Evolutionary conservation across 257 asterid genomes (phyloP).

Genomic region (Gentiana dahurica): DNA sequence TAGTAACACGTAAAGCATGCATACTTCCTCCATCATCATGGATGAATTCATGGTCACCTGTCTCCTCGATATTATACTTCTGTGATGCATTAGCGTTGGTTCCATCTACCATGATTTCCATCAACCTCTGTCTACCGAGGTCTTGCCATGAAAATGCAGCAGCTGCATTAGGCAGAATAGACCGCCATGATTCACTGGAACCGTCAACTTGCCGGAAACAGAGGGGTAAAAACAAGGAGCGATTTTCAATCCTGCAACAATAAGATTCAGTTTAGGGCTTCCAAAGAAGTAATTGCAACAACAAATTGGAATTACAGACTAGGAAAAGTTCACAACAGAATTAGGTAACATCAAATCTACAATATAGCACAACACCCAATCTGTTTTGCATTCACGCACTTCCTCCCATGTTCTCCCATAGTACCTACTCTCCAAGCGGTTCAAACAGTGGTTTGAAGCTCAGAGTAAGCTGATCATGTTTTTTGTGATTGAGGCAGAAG

Average conservation of each 20-base stretch:
- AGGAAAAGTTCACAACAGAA: no score
- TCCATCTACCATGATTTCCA: slow-evolving; percentile 79
- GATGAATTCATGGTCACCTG: slow-evolving; percentile 71
- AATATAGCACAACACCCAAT: no score
- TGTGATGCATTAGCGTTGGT: slow-evolving; percentile 49
- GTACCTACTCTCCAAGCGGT: no score
- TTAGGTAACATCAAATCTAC: no score
- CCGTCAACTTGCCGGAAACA: slow-evolving; percentile 86
- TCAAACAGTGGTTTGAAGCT: no score
- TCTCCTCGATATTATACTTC: slow-evolving; percentile 81
- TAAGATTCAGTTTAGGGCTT: background rate
- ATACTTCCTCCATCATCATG: slow-evolving; percentile 50
- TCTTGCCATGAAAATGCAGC: slow-evolving; percentile 91
- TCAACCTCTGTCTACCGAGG: slow-evolving; percentile 61
- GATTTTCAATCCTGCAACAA: slow-evolving; percentile 78
- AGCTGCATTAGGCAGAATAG: slow-evolving; percentile 76
- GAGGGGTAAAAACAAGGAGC: slow-evolving; percentile 66
- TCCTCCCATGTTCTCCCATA: no score
- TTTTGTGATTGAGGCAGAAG: no score
- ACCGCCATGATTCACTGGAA: slow-evolving; percentile 66
- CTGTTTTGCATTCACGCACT: no score
- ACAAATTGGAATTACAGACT: no score
- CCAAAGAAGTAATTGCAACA: background rate
- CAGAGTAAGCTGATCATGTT: no score
- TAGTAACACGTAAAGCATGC: slow-evolving; percentile 54